phyloP scores from a whole-genome alignment of 129 eudicot genomes.

The Centrapalus pauciflorus region DNA sequence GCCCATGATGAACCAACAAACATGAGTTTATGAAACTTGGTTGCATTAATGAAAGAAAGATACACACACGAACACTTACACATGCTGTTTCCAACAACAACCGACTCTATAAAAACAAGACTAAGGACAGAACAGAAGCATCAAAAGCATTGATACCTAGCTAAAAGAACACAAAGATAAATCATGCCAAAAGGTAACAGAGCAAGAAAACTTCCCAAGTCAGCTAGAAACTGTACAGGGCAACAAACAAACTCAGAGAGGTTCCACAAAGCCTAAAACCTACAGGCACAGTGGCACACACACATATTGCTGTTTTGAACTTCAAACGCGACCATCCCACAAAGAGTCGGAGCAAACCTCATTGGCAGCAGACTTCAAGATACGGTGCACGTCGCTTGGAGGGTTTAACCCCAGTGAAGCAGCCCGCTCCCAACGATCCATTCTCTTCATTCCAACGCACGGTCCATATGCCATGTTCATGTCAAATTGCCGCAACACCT shows the following conservation, averaged over 20 bases:
- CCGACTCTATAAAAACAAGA: neutral
- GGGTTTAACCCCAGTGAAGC: slow-evolving; percentile 57
- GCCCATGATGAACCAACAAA: neutral
- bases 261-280: slow-evolving; percentile 2
- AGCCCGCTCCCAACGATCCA: slow-evolving; percentile 85
- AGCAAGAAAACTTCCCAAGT: neutral
- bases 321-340: slow-evolving; percentile 79
- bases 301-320: neutral
- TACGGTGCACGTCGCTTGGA: slow-evolving; percentile 44
- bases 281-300: no score
- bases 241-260: neutral
- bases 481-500: slow-evolving; percentile 82
- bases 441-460: slow-evolving; percentile 74
- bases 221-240: slow-evolving; percentile 36
- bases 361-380: slow-evolving; percentile 27
- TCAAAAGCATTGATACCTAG: slow-evolving; percentile 9
- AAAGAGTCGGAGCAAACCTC: slow-evolving; percentile 42
- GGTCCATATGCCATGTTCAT: slow-evolving; percentile 85
- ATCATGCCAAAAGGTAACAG: neutral
- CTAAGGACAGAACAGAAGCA: neutral
- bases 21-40: neutral
- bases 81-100: neutral
- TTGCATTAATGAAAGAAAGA: neutral
- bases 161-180: slow-evolving; percentile 3
- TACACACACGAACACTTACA: neutral